A percentile compares a stretch with the other conserved stretches of the same genome.
Evolutionary conservation across 2,329 filamentous ascomycete genomes (phyloP).

Genomic region (Exophiala sp.): DNA sequence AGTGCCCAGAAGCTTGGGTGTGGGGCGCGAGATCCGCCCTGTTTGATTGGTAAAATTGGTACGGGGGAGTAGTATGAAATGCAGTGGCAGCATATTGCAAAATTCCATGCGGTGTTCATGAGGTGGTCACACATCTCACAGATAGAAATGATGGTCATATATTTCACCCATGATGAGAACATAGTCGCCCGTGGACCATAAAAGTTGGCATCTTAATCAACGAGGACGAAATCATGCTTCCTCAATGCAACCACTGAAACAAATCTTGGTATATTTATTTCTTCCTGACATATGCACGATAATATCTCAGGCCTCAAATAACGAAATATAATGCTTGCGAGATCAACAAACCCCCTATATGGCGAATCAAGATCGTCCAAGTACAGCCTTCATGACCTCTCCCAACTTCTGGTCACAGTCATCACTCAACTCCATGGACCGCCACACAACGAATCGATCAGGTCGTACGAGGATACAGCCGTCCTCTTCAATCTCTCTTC

Average conservation of each 20-base stretch:
- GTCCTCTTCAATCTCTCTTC: constrained; percentile 54
- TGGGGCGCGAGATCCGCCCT: not conserved
- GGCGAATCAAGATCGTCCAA: constrained; percentile 10
- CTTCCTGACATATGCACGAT: too few relatives aligned
- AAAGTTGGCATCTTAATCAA: too few relatives aligned
- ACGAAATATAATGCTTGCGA: not conserved
- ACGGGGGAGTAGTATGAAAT: too few relatives aligned
- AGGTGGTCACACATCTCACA: too few relatives aligned
- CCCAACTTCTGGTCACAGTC: constrained; percentile 17
- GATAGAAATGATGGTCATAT: too few relatives aligned
- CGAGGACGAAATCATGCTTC: not conserved
- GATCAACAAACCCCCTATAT: not conserved
- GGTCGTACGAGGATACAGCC: constrained; percentile 58
- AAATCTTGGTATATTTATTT: not conserved
- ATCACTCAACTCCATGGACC: constrained; percentile 29
- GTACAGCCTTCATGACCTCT: constrained; percentile 16
- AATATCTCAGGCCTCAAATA: not conserved
- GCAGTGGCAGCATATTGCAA: too few relatives aligned
- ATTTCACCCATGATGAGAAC: too few relatives aligned
- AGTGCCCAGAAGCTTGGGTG: too few relatives aligned
- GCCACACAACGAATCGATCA: constrained; percentile 59
- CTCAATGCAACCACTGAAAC: not conserved
- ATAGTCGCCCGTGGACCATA: too few relatives aligned
- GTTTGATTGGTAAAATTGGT: not conserved
- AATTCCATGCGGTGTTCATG: too few relatives aligned